Evolutionary conservation across 345 rosid genomes (phyloP).

Genomic region (Mercurialis annua): DNA sequence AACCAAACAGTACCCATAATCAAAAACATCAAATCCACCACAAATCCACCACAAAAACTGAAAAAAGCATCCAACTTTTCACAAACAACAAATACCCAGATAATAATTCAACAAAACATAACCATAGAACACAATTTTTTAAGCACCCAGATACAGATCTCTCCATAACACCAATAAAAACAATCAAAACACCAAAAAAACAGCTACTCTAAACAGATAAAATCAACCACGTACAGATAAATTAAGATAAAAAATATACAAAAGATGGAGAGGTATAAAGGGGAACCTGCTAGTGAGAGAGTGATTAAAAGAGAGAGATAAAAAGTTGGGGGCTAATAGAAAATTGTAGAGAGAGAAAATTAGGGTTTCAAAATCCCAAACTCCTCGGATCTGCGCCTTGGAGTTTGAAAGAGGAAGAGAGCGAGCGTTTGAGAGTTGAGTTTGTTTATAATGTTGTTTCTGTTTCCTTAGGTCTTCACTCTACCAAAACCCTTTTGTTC

Average conservation of each 20-base stretch:
- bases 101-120: not conserved
- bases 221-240: no score
- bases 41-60: not conserved
- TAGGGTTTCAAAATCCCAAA: slow-evolving; percentile 47
- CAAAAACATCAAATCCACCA: slow-evolving; percentile 6
- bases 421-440: not conserved
- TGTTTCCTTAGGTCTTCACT: not conserved
- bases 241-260: not conserved
- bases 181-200: not conserved
- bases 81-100: not conserved
- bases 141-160: slow-evolving; percentile 1
- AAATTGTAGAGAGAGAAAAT: slow-evolving; percentile 14
- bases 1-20: not conserved
- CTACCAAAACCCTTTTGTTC: not conserved
- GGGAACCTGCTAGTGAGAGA: slow-evolving; percentile 24
- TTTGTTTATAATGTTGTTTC: slow-evolving; percentile 7
- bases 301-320: slow-evolving; percentile 12
- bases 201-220: not conserved
- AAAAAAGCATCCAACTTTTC: not conserved
- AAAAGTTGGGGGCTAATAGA: slow-evolving; percentile 3
- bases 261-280: not conserved
- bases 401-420: slow-evolving; percentile 37
- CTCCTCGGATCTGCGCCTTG: slow-evolving; percentile 97
- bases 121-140: not conserved
- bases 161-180: not conserved